Evolutionary conservation across 148 eudicot species (phyloP).

Genomic region (Rhododendron ferrugineum): DNA sequence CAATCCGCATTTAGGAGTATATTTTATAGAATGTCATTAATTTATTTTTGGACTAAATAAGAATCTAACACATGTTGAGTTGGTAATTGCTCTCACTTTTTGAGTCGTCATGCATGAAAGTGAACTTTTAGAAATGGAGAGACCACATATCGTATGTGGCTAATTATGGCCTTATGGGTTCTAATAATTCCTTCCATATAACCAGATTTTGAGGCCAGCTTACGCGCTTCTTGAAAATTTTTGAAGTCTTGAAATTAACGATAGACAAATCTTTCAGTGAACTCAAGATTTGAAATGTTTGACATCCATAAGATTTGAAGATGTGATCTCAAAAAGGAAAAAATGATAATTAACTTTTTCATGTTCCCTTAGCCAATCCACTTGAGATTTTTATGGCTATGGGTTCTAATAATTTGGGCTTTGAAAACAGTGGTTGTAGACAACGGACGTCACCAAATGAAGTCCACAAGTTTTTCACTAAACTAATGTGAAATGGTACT

Average conservation of each 20-base stretch:
- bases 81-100: neutral
- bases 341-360: too few species aligned
- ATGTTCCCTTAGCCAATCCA: too few species aligned
- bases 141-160: neutral
- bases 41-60: neutral
- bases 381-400: too few species aligned
- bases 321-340: too few species aligned
- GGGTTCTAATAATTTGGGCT: neutral
- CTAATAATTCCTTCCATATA: neutral
- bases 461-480: neutral
- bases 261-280: too few species aligned
- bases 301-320: too few species aligned
- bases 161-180: neutral
- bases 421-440: neutral
- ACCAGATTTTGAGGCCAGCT: too few species aligned
- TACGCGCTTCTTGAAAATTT: too few species aligned
- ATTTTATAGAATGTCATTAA: neutral
- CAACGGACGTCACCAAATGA: neutral
- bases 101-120: neutral
- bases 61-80: neutral
- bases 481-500: neutral
- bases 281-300: too few species aligned
- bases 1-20: too few species aligned
- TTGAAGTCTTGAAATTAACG: too few species aligned
- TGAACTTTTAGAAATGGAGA: neutral